Base-by-base conservation (phyloP, 148 eudicot genomes). In the Rhododendron vialii region DNA sequence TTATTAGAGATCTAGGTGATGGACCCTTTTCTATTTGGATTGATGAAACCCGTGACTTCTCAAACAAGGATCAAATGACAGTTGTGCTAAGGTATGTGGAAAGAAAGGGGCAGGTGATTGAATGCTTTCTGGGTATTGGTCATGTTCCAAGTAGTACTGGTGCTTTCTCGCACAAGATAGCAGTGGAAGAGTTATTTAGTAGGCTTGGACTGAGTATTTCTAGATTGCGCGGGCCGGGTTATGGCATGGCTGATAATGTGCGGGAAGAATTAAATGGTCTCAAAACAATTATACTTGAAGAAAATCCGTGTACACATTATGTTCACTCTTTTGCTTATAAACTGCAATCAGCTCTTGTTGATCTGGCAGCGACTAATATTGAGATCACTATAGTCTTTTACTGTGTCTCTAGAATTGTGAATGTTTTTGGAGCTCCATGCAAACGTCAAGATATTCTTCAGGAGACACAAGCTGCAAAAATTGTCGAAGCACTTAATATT, bases 31-130 rank as follows among this genome's bases (percentile, higher is more conserved):
- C 45, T 1, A 20, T 82, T n/a, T 17, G 57, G 13, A 15, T 30
- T 82, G 84, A 82, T 57, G 84, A 82, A 61, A 17, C 84, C 41
- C 15, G 30, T 35, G 84, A 82, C 15, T 3, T 43, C 5, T 47
- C 67, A 30, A 30, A 15, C 2, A 2, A 41, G 61, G 48, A 79
- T 20, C 36, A 83, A 82, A 67, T 78, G 75, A 81, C 1, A n/a
- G 69, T 36, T 33, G 38, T 26, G 9, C 12, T 57, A 36, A 36
- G 38, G 38, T 36, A 36, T 36, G 38, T 36, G 38, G 38, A 36
- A 3, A 36, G 38, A 36, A 36, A 36, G 38, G 38, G 38, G 38
- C 38, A 36, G 38, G 38, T 36, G 38, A 36, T 36, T 36, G 38
- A 36, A 36, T 3, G 38, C 38, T 36, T 36, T 36, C 38, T 36